phyloP scores from a whole-genome alignment of 129 eudicot genomes.

The Pulicaria dysenterica region DNA sequence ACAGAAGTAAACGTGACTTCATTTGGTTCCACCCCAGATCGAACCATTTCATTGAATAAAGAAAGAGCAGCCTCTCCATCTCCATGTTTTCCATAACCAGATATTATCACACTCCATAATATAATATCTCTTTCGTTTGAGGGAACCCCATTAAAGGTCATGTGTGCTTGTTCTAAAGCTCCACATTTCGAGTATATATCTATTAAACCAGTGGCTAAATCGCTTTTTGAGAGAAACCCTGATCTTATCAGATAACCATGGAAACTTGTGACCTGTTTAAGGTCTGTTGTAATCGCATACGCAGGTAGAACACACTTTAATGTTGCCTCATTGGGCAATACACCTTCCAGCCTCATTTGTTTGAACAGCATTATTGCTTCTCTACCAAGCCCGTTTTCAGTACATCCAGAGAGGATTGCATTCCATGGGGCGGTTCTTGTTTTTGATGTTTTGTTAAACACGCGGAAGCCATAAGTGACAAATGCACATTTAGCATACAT shows the following conservation, averaged over 20 bases:
- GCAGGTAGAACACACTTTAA: slow-evolving; percentile 72
- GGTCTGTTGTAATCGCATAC: slow-evolving; percentile 58
- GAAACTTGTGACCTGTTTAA: slow-evolving; percentile 54
- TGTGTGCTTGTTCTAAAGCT: slow-evolving; percentile 54
- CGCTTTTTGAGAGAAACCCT: slow-evolving; percentile 55
- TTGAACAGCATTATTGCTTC: slow-evolving; percentile 60
- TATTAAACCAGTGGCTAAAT: slow-evolving; percentile 56
- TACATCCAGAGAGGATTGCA: slow-evolving; percentile 66
- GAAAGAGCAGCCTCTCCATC: slow-evolving; percentile 52
- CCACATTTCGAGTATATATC: slow-evolving; percentile 80
- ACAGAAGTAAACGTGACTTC: slow-evolving; percentile 80
- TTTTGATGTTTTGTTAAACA: slow-evolving; percentile 59
- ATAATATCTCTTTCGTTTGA: slow-evolving; percentile 51
- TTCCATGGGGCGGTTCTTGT: slow-evolving; percentile 66
- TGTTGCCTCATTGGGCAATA: slow-evolving; percentile 63
- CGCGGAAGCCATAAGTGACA: slow-evolving; percentile 48
- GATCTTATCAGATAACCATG: slow-evolving; percentile 60
- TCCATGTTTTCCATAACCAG: slow-evolving; percentile 80
- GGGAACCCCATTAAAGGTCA: slow-evolving; percentile 45
- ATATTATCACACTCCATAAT: slow-evolving; percentile 75
- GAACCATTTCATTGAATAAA: slow-evolving; percentile 60
- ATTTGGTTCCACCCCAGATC: slow-evolving; percentile 68
- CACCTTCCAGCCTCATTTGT: slow-evolving; percentile 54
- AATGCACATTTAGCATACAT: slow-evolving; percentile 74
- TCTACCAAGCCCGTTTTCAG: slow-evolving; percentile 46